These are phyloP conservation scores for Achaetomiella virescens DNA, from an alignment of 495 filamentous ascomycete genomes.

Conservation along the genomic window DNA sequence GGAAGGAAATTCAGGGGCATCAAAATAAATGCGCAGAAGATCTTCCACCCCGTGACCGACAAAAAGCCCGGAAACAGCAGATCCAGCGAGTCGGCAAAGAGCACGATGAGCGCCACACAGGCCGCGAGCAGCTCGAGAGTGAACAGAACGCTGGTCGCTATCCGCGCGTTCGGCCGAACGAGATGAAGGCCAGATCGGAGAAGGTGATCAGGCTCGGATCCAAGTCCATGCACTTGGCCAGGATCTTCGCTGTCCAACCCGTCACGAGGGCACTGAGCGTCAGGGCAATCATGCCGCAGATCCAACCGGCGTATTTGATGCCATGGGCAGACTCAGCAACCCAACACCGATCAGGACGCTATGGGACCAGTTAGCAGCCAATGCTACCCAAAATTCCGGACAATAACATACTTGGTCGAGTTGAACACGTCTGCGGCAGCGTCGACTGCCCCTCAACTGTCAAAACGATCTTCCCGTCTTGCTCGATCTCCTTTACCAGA, in stretches of 20 bases:
- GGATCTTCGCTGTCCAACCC: conserved; percentile 76
- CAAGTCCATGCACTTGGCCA: conserved; percentile 85
- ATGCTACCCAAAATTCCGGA: background rate
- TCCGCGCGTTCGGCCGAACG: conserved; percentile 77
- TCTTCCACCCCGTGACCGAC: conserved; percentile 72
- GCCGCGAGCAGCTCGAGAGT: conserved; percentile 81
- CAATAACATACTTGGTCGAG: conserved; percentile 62
- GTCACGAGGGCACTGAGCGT: conserved; percentile 66
- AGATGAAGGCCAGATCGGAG: conserved; percentile 87
- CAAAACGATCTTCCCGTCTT: conserved; percentile 77
- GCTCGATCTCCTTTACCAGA: conserved; percentile 78
- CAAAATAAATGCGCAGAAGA: conserved; percentile 73
- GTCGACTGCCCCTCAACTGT: conserved; percentile 88
- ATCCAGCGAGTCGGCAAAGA: conserved; percentile 87
- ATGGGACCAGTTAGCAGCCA: conserved; percentile 11
- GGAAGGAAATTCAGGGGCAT: conserved; percentile 83
- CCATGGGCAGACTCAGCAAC: conserved; percentile 80
- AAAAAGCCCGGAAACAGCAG: conserved; percentile 65
- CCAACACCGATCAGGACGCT: conserved; percentile 85
- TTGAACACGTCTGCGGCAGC: conserved; percentile 94
- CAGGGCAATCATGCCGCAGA: conserved; percentile 75
- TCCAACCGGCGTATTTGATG: conserved; percentile 85
- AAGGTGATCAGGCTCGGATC: conserved; percentile 73
- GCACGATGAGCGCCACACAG: conserved; percentile 83
- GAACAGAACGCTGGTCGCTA: conserved; percentile 79